Evolutionary conservation across 2,329 filamentous ascomycete species (phyloP), one percentile per base, ranked within the genome.

Genomic region (Stachybotrys elegans): DNA sequence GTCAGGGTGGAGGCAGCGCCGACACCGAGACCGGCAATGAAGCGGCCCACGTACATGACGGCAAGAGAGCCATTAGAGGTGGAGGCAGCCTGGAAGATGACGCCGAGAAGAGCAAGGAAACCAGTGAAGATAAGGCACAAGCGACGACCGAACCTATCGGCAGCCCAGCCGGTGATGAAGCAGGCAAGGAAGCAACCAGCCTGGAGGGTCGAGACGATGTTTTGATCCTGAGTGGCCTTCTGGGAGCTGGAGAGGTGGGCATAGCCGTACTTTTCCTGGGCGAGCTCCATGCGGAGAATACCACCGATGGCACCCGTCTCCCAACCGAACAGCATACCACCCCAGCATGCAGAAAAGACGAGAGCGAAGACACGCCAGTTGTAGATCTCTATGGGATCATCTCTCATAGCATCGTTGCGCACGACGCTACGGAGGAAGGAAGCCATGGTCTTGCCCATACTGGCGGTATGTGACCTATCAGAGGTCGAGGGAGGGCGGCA

Each of bases 121-220:
- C 81, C 80, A 6, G 78, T 72, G 16, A 68, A 60, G 19, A 86
- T 70, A 22, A 88, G 68, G 20, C 71, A 70, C 13, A 50, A 55
- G 37, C 75, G 75, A 42, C 83, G 73, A 14, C 83, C 83, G 51
- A 64, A 77, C 50, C 58, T 63, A 52, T 81, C 78, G 5, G 77
- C 70, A 35, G 75, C 54, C 67, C 70, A 78, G 25, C 70, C 72
- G 6, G 75, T 74, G 43, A 77, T 48, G 49, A 86, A 70, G 46
- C 80, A 80, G 27, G 82, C 81, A 42, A 77, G 69, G 59, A 86
- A 86, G 49, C 80, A 84, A 41, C 83, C 83, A 34, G 76, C 82
- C 62, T 87, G 83, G 9, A 87, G 72, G 1, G 79, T 83, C n/a
- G 81, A 84, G 22, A 86, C 84, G 46, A 88, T 71, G 49, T 85